A percentile compares a stretch with the other conserved stretches of the same genome.
Conservation (phyloP, 352 stramenopile genomes). For the Phytophthora ohioensis region DNA sequence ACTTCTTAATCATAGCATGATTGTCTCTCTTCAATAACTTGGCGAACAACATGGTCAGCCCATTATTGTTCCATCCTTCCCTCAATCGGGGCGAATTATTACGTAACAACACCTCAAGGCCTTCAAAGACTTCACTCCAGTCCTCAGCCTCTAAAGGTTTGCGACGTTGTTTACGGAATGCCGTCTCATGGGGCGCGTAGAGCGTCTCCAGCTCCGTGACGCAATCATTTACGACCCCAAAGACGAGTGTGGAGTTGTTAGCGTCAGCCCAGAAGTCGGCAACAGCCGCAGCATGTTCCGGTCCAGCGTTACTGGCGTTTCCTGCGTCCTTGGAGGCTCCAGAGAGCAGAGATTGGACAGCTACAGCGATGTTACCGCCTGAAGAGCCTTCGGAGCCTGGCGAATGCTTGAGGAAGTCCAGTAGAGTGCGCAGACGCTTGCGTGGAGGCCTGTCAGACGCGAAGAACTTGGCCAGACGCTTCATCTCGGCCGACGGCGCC, state of each 20-base stretch:
- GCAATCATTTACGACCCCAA: constrained; percentile 83
- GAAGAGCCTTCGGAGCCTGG: constrained; percentile 36
- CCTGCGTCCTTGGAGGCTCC: constrained; percentile 59
- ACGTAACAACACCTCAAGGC: constrained; percentile 82
- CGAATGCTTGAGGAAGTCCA: constrained; percentile 86
- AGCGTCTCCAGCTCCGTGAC: constrained; percentile 86
- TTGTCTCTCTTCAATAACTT: constrained; percentile 90
- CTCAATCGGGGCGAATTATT: constrained; percentile 74
- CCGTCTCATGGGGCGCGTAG: constrained; percentile 83
- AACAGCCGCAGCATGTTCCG: constrained; percentile 60
- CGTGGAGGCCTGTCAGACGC: constrained; percentile 79
- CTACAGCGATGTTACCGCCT: constrained; percentile 72
- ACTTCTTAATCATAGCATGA: constrained; percentile 91
- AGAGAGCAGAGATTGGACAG: constrained; percentile 70
- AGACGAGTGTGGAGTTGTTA: constrained; percentile 74
- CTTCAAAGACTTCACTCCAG: constrained; percentile 91
- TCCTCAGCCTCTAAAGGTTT: constrained; percentile 88
- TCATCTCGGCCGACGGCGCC: constrained; percentile 55
- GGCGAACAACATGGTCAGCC: constrained; percentile 83
- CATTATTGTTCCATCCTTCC: constrained; percentile 86
- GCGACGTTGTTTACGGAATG: constrained; percentile 83
- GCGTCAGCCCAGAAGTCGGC: constrained; percentile 83
- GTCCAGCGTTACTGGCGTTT: constrained; percentile 25
- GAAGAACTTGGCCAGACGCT: constrained; percentile 90
- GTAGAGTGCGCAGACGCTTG: constrained; percentile 83